Evolutionary conservation across 305 asterid species (phyloP).

Genomic region (Fraxinus platypoda): DNA sequence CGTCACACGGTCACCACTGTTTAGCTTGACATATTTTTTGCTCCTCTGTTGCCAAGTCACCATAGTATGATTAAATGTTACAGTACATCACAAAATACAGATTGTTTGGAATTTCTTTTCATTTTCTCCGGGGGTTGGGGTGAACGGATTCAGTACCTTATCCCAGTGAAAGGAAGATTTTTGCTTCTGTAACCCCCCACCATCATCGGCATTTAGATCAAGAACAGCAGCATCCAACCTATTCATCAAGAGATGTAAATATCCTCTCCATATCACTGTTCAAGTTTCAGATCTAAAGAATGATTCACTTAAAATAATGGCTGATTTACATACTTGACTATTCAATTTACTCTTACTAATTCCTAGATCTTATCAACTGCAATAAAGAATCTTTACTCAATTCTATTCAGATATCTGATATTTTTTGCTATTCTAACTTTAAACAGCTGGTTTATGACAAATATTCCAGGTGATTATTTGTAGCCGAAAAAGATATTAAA

Average conservation of each 20-base stretch:
- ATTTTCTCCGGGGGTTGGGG: not conserved
- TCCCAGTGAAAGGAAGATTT: slow-evolving; percentile 88
- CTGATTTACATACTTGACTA: not conserved
- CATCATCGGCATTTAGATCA: slow-evolving; percentile 85
- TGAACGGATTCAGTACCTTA: slow-evolving; percentile 47
- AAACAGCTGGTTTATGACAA: slow-evolving; percentile 1
- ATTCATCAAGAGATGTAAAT: slow-evolving; percentile 21
- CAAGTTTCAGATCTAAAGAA: slow-evolving; percentile 1
- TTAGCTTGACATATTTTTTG: slow-evolving; percentile 88
- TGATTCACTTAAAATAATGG: not conserved
- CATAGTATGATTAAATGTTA: slow-evolving; percentile 13
- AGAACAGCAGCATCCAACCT: slow-evolving; percentile 92
- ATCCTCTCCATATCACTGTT: not conserved
- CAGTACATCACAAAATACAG: not conserved
- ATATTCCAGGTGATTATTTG: slow-evolving; percentile 8
- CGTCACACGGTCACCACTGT: slow-evolving; percentile 88
- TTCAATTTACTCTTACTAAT: not conserved
- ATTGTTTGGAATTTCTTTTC: not conserved
- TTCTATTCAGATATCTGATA: not conserved
- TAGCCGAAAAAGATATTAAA: not conserved
- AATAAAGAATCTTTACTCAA: not conserved
- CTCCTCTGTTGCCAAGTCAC: slow-evolving; percentile 62
- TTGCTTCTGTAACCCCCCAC: slow-evolving; percentile 65
- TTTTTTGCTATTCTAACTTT: not conserved
- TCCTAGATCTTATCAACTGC: not conserved